phyloP scores from a whole-genome alignment of 2,329 filamentous ascomycete species.

The Gremmenia infestans region DNA sequence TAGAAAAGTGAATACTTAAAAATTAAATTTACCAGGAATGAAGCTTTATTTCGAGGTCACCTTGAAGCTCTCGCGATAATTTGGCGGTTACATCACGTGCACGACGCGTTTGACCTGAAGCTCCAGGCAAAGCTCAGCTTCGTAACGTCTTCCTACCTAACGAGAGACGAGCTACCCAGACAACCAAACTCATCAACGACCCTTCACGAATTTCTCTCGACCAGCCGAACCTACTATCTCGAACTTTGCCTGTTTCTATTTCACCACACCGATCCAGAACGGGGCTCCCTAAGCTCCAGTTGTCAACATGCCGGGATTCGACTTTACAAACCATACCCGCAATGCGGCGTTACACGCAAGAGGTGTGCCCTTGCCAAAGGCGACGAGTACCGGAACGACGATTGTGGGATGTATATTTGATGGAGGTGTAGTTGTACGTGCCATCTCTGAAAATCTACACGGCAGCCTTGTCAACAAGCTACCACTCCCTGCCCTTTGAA shows the following conservation, averaged over 20 bases:
- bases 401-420: conserved; percentile 97
- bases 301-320: conserved; percentile 84
- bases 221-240: background rate
- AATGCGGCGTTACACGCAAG: conserved; percentile 92
- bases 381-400: conserved; percentile 96
- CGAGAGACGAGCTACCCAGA: background rate
- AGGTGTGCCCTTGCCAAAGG: conserved; percentile 92
- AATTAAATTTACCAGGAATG: background rate
- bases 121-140: conserved; percentile 5
- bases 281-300: conserved; percentile 17
- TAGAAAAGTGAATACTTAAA: background rate
- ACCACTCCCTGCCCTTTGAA: background rate
- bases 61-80: background rate
- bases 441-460: background rate
- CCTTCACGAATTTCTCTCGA: background rate
- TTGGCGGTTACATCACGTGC: background rate
- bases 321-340: conserved; percentile 99
- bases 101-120: conserved; percentile 2
- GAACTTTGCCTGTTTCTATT: background rate
- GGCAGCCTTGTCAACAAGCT: background rate
- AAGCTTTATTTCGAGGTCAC: background rate
- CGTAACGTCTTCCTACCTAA: conserved; percentile 1
- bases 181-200: conserved; percentile 1
- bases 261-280: background rate
- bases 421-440: conserved; percentile 84